phyloP scores from a whole-genome alignment of 2,329 filamentous ascomycete genomes.

The Colletotrichum melonis region DNA sequence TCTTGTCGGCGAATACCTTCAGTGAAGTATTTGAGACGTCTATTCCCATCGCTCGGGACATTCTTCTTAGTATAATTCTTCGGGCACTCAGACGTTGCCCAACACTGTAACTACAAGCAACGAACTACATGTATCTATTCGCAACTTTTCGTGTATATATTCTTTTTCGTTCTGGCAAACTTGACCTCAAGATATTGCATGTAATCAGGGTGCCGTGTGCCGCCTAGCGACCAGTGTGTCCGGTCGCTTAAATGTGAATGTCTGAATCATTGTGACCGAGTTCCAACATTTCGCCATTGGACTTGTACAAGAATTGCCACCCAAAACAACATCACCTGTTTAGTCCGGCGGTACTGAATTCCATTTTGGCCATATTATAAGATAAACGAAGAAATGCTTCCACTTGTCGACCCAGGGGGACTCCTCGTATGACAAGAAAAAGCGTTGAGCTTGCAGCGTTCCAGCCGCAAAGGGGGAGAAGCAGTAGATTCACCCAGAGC shows the following conservation, averaged over 20 bases:
- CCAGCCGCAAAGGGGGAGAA: background rate
- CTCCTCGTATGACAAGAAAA: background rate
- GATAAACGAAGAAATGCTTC: background rate
- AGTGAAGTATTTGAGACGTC: background rate
- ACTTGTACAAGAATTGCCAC: too few species aligned
- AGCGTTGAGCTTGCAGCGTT: background rate
- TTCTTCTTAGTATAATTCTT: background rate
- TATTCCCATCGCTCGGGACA: background rate
- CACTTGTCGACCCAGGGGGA: background rate
- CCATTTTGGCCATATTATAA: background rate
- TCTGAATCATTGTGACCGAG: too few species aligned
- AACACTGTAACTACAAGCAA: background rate
- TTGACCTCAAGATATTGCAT: background rate
- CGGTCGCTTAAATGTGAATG: too few species aligned
- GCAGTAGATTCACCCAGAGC: background rate
- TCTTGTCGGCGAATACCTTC: constrained; percentile 40
- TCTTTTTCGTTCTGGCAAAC: background rate
- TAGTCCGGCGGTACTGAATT: background rate
- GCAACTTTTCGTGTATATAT: background rate
- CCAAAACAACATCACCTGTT: background rate
- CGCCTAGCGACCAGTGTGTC: too few species aligned
- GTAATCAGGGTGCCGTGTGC: too few species aligned
- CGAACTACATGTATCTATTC: background rate
- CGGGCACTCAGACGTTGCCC: background rate
- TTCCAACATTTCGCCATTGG: too few species aligned